Base-by-base conservation (phyloP, 2,329 filamentous ascomycete genomes). In the Bipolaris cookei region DNA sequence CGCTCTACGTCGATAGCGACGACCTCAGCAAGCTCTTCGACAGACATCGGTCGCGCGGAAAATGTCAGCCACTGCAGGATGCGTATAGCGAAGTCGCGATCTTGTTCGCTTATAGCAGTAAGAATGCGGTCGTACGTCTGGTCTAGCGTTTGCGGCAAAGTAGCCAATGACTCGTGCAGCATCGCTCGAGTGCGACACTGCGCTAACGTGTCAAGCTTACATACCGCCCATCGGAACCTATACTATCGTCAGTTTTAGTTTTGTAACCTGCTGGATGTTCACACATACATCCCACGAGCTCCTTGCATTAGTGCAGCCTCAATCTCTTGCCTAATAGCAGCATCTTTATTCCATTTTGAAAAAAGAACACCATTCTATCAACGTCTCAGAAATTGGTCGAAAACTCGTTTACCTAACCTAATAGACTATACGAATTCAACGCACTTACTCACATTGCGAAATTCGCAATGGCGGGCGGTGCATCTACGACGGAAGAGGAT, bases 111-210 rank as follows among this genome's bases (percentile, higher is more conserved):
- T 0, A 72, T 72, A 1, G 58, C 48, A 6, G 16, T 30, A 1
- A 74, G 63, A 37, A 74, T 73, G 6, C 66, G 65, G 7, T 68
- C 58, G 41, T 74, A 73, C 34, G 69, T 73, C 39, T 68, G 30
- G 48, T 72, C 69, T 21, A 74, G 46, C 3, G 64, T 71, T 39
- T 4, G 45, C 1, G 69, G 70, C 2, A 72, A 41, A 7, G 59
- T 62, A 1, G 60, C 61, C 0, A 74, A 65, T 0, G 66, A 51
- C 6, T 62, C 61, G 0, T 58, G 59, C 11, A 74, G 54, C 55
- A 42, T 58, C 14, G 38, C 41, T 53, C 51, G 59, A 51, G 65
- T 71, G 25, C 59, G 41, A 52, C 67, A 70, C 28, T 62, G 58
- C 18, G 42, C 59, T 8, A 73, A 30, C 1, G 37, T 51, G 25